A percentile compares a stretch with the other conserved stretches of the same genome.
phyloP scores from a whole-genome alignment of 2,329 filamentous ascomycete genomes.

The Alternaria sp. region DNA sequence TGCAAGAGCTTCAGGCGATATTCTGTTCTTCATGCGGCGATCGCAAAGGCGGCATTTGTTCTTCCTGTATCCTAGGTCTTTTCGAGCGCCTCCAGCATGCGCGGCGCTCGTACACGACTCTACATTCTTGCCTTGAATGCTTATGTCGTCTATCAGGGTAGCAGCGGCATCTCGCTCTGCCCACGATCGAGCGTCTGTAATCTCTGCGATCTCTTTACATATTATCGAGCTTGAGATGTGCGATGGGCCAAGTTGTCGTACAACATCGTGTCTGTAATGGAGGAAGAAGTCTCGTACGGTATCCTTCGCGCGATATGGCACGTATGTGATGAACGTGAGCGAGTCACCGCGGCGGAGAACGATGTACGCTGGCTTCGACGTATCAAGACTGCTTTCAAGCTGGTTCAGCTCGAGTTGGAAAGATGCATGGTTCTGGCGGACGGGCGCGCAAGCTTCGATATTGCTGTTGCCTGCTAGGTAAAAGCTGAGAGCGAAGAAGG shows the following conservation, averaged over 20 bases:
- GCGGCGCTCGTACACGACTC: not conserved
- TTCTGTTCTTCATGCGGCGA: constrained; percentile 41
- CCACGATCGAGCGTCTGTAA: constrained; percentile 36
- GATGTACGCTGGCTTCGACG: constrained; percentile 25
- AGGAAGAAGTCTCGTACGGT: constrained; percentile 17
- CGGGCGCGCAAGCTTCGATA: not conserved
- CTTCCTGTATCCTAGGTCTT: constrained; percentile 20
- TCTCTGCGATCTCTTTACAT: constrained; percentile 37
- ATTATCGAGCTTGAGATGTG: constrained; percentile 28
- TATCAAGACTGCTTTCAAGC: constrained; percentile 22
- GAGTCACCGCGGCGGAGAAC: constrained; percentile 22
- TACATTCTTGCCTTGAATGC: not conserved
- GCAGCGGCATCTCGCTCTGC: constrained; percentile 22
- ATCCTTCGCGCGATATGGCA: constrained; percentile 23
- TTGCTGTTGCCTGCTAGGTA: not conserved
- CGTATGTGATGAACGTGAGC: constrained; percentile 30
- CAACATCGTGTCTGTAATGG: constrained; percentile 12
- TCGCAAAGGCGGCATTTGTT: constrained; percentile 41
- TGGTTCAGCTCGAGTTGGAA: constrained; percentile 24
- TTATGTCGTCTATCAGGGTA: not conserved
- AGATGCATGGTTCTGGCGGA: not conserved
- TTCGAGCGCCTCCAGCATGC: not conserved
- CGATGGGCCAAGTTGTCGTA: constrained; percentile 20
- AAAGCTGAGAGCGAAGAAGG: not conserved
- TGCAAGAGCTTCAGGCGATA: constrained; percentile 21